Evolutionary conservation across 2,329 filamentous ascomycete species (phyloP).

Genomic region (Fusarium pininemorale): DNA sequence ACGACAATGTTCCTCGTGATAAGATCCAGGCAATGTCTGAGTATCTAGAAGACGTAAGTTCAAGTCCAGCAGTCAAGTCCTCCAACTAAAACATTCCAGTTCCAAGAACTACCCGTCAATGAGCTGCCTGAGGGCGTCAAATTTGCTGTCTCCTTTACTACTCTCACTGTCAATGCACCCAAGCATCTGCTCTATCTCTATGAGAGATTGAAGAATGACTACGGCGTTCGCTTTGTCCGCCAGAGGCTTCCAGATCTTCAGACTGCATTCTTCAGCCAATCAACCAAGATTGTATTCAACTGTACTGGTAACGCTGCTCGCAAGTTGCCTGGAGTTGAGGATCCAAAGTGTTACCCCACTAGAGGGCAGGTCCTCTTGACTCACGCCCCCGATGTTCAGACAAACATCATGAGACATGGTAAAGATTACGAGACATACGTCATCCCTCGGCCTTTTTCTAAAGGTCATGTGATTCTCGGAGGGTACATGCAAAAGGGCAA

Average conservation of each 20-base stretch:
- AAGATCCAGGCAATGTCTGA: neutral
- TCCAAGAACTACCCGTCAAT: neutral
- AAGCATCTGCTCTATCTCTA: neutral
- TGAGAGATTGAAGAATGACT: neutral
- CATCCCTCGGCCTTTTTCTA: neutral
- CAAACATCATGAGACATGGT: neutral
- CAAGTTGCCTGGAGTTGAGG: neutral
- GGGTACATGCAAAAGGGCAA: neutral
- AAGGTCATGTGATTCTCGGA: neutral
- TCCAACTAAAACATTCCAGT: fast-evolving
- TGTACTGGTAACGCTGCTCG: neutral
- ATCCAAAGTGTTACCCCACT: neutral
- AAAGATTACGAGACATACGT: neutral
- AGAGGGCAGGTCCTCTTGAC: neutral
- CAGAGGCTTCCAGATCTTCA: neutral
- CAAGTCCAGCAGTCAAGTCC: fast-evolving
- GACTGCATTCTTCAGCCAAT: neutral
- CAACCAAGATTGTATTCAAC: neutral
- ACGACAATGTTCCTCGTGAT: neutral
- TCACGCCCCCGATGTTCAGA: neutral
- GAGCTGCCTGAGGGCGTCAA: neutral
- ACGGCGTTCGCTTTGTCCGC: neutral
- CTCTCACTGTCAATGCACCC: neutral
- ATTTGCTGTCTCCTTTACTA: neutral
- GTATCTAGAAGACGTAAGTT: neutral